phyloP scores from a whole-genome alignment of 2,329 filamentous ascomycete genomes.

The Colletotrichum sp. region DNA sequence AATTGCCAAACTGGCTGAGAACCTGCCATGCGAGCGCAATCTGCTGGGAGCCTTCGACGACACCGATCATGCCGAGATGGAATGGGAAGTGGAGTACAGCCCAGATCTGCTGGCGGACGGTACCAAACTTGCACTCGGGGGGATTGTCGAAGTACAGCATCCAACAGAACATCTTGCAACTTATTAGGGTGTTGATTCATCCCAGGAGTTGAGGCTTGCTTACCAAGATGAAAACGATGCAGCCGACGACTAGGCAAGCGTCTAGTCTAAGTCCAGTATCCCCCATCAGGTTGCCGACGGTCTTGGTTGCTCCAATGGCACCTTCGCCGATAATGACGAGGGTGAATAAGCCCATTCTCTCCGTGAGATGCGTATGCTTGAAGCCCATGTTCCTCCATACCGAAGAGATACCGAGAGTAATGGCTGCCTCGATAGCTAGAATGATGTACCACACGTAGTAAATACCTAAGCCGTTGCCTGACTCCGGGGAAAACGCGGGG shows the following conservation, averaged over 20 bases:
- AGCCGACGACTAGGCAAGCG: background rate
- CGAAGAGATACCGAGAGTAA: slow-evolving; percentile 52
- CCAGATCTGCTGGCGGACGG: slow-evolving; percentile 58
- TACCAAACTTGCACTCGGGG: slow-evolving; percentile 53
- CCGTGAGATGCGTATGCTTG: slow-evolving; percentile 61
- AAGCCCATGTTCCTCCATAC: slow-evolving; percentile 57
- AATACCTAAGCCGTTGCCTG: slow-evolving; percentile 28
- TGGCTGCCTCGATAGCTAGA: slow-evolving; percentile 50
- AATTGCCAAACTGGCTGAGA: slow-evolving; percentile 1
- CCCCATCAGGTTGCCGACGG: slow-evolving; percentile 26
- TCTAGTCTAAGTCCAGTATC: slow-evolving; percentile 3
- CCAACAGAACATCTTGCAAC: slow-evolving; percentile 45
- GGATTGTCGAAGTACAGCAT: slow-evolving; percentile 63
- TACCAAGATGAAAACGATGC: slow-evolving; percentile 23
- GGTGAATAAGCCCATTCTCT: slow-evolving; percentile 63
- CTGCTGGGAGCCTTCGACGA: slow-evolving; percentile 59
- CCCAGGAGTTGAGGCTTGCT: background rate
- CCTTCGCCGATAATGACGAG: slow-evolving; percentile 66
- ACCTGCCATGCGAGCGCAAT: slow-evolving; percentile 31
- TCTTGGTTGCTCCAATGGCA: slow-evolving; percentile 59
- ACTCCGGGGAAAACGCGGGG: slow-evolving; percentile 1
- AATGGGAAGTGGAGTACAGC: slow-evolving; percentile 60
- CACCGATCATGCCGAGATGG: slow-evolving; percentile 60
- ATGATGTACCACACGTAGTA: slow-evolving; percentile 57
- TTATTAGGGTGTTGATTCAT: no score